Conservation (phyloP, 139 green algal genomes). For the Asterochloris erici region DNA sequence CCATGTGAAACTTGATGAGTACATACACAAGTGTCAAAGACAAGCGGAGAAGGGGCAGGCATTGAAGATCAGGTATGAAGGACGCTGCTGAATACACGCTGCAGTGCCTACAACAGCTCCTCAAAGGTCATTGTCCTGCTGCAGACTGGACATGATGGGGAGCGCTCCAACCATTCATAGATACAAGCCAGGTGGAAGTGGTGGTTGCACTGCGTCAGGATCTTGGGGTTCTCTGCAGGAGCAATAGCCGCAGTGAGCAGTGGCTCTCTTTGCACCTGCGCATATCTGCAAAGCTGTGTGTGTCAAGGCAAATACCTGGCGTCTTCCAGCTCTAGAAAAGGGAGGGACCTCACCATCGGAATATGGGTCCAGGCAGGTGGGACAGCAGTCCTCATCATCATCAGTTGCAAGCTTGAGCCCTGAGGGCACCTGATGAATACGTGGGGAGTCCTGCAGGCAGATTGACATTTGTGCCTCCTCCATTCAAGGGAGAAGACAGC, state of each 20-base stretch:
- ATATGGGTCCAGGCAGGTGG: slow-evolving; percentile 23
- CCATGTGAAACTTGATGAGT: too few relatives aligned
- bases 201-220: slow-evolving; percentile 80
- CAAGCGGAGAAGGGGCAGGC: too few relatives aligned
- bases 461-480: too few relatives aligned
- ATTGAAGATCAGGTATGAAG: too few relatives aligned
- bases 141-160: slow-evolving; percentile 80
- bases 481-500: too few relatives aligned
- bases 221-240: slow-evolving; percentile 79
- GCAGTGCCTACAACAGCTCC: slow-evolving; percentile 15
- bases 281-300: background rate
- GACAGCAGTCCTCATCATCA: slow-evolving; percentile 15
- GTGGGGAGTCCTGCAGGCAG: background rate
- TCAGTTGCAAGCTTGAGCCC: slow-evolving; percentile 10
- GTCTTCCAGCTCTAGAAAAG: background rate
- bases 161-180: slow-evolving; percentile 90
- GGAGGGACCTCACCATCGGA: background rate
- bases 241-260: background rate
- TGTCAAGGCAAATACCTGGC: background rate
- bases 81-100: background rate
- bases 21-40: too few relatives aligned
- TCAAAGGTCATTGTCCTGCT: slow-evolving; percentile 43
- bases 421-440: slow-evolving; percentile 8
- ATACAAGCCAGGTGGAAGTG: slow-evolving; percentile 92
- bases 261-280: background rate